These are phyloP conservation scores for Lojkania enalia DNA, from an alignment of 2,329 filamentous ascomycete genomes.

Conservation along the genomic window DNA sequence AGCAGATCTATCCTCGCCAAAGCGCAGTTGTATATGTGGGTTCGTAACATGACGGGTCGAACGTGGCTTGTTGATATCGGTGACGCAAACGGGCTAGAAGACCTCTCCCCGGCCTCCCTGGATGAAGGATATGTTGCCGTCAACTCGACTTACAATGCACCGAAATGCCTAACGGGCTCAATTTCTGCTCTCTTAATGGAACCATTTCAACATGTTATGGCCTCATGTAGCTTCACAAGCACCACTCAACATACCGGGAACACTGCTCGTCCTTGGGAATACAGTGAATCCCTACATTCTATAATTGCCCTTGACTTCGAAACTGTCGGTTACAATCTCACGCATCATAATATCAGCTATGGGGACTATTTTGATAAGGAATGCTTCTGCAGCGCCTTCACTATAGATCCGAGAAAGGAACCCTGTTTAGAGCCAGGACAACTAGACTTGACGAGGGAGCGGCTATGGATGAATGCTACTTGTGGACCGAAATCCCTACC, in stretches of 20 bases:
- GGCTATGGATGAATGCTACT: slow-evolving; percentile 38
- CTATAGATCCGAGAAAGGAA: slow-evolving; percentile 15
- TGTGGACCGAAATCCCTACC: slow-evolving; percentile 31
- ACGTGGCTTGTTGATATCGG: slow-evolving; percentile 40
- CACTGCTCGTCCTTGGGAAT: slow-evolving; percentile 40
- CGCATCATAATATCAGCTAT: slow-evolving; percentile 15
- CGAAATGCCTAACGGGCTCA: slow-evolving; percentile 32
- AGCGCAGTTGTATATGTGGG: slow-evolving; percentile 38
- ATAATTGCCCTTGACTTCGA: slow-evolving; percentile 37
- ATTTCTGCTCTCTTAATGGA: slow-evolving; percentile 24
- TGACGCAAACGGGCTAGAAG: slow-evolving; percentile 31
- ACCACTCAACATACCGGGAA: slow-evolving; percentile 36
- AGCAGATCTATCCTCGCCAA: slow-evolving; percentile 38
- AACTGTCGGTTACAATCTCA: slow-evolving; percentile 40
- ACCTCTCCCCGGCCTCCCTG: slow-evolving; percentile 31
- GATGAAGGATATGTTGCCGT: slow-evolving; percentile 27
- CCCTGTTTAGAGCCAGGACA: slow-evolving; percentile 22
- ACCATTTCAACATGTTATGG: slow-evolving; percentile 32
- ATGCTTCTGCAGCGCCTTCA: slow-evolving; percentile 36
- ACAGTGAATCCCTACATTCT: slow-evolving; percentile 24
- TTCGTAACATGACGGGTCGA: slow-evolving; percentile 29
- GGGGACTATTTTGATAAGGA: slow-evolving; percentile 38
- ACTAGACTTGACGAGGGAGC: slow-evolving; percentile 30
- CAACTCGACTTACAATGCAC: slow-evolving; percentile 28
- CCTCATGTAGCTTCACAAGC: slow-evolving; percentile 36